These are phyloP conservation scores for Immersiporthe knoxdaviesiana DNA, from an alignment of 2,329 filamentous ascomycete species.

Conservation along the genomic window DNA sequence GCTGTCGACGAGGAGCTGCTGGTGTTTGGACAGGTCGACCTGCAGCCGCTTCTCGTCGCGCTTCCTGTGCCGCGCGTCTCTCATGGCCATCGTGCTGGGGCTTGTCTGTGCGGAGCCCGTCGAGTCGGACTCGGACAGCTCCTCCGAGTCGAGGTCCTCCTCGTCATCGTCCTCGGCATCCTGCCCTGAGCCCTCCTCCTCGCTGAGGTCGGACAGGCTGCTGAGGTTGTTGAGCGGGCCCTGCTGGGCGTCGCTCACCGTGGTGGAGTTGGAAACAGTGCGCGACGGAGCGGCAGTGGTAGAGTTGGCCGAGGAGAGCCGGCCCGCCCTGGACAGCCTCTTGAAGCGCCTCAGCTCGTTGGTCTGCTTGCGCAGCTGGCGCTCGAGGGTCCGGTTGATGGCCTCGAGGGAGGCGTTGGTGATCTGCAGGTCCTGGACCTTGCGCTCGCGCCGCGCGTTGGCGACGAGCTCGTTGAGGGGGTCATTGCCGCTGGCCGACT, in stretches of 20 bases:
- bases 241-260: constrained; percentile 44
- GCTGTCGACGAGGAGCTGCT: constrained; percentile 83
- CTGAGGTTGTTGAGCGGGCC: constrained; percentile 47
- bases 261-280: constrained; percentile 48
- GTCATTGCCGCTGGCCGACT: constrained; percentile 57
- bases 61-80: constrained; percentile 60
- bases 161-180: constrained; percentile 42
- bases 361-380: constrained; percentile 88
- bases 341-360: constrained; percentile 84
- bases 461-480: constrained; percentile 76
- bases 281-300: constrained; percentile 47
- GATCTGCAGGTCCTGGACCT: constrained; percentile 95
- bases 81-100: constrained; percentile 44
- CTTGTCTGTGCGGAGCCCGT: constrained; percentile 44
- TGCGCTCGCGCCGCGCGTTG: constrained; percentile 89
- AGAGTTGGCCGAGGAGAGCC: constrained; percentile 65
- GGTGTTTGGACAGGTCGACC: constrained; percentile 84
- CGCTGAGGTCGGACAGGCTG: constrained; percentile 56
- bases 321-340: constrained; percentile 80
- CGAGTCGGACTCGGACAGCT: constrained; percentile 45
- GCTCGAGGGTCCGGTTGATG: constrained; percentile 91
- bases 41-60: constrained; percentile 83
- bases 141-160: constrained; percentile 52
- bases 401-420: constrained; percentile 93
- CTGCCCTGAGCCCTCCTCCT: constrained; percentile 45